A percentile compares a stretch with the other conserved stretches of the same genome.
These are phyloP conservation scores for Paramecium tetraurelia DNA, from an alignment of 73 alveolate genomes.

Conservation along the genomic window DNA sequence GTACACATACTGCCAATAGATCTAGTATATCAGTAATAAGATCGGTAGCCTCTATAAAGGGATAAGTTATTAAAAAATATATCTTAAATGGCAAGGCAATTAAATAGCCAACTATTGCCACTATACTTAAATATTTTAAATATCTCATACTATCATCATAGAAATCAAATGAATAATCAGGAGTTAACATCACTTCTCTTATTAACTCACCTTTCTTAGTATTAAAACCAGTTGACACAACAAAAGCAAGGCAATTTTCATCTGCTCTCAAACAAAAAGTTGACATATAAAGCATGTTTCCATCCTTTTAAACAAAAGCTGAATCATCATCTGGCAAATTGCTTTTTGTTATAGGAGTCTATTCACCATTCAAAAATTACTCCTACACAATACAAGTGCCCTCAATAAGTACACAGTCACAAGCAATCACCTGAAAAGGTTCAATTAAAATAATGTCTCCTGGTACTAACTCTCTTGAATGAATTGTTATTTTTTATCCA, in stretches of 20 bases:
- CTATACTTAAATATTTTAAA: neutral
- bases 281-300: neutral
- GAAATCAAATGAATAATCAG: constrained; percentile 27
- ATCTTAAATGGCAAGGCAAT: constrained; percentile 39
- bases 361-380: constrained; percentile 15
- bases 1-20: constrained; percentile 31
- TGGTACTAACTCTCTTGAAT: neutral
- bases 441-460: constrained; percentile 9
- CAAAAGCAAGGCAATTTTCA: constrained; percentile 30
- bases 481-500: neutral
- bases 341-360: neutral
- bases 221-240: constrained; percentile 7
- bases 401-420: constrained; percentile 3
- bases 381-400: constrained; percentile 17
- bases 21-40: neutral
- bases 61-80: neutral
- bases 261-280: constrained; percentile 34
- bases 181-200: constrained; percentile 16
- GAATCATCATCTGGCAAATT: neutral
- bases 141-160: constrained; percentile 18
- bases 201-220: constrained; percentile 23
- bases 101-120: neutral
- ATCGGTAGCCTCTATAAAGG: neutral
- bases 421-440: neutral
- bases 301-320: neutral